Evolutionary conservation across 495 filamentous ascomycete genomes (phyloP).

Genomic region (Talaromyces thailandensis): DNA sequence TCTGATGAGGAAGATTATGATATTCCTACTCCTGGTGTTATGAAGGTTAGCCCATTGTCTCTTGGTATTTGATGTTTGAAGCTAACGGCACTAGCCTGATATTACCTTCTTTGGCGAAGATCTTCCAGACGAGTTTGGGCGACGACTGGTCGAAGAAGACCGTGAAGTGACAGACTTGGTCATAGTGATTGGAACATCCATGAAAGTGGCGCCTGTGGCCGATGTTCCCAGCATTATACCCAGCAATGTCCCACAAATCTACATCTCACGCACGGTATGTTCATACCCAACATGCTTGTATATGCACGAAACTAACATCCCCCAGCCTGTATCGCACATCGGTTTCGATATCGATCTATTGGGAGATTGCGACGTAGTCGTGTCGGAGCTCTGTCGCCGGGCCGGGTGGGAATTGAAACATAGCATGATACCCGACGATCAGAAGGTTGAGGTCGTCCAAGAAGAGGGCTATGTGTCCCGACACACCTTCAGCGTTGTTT

Average conservation of each 20-base stretch:
- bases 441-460: conserved; percentile 46
- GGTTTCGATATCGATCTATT: conserved; percentile 93
- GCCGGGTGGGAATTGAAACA: conserved; percentile 86
- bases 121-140: conserved; percentile 77
- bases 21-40: conserved; percentile 68
- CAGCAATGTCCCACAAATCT: conserved; percentile 78
- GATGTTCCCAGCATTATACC: conserved; percentile 82
- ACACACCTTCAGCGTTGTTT: conserved; percentile 51
- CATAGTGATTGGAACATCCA: conserved; percentile 91
- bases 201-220: conserved; percentile 91
- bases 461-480: conserved; percentile 59
- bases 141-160: conserved; percentile 70
- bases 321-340: conserved; percentile 71
- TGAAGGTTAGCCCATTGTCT: conserved; percentile 54
- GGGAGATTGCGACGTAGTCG: conserved; percentile 87
- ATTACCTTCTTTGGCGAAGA: conserved; percentile 84
- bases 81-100: conserved; percentile 49
- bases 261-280: conserved; percentile 74
- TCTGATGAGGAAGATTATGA: conserved; percentile 67
- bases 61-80: neutral
- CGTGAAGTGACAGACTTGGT: conserved; percentile 77
- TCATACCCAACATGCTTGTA: neutral
- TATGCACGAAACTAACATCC: neutral
- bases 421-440: conserved; percentile 67
- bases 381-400: conserved; percentile 77